Conservation (phyloP, 116 monocot species). For the Posidonia oceanica region DNA sequence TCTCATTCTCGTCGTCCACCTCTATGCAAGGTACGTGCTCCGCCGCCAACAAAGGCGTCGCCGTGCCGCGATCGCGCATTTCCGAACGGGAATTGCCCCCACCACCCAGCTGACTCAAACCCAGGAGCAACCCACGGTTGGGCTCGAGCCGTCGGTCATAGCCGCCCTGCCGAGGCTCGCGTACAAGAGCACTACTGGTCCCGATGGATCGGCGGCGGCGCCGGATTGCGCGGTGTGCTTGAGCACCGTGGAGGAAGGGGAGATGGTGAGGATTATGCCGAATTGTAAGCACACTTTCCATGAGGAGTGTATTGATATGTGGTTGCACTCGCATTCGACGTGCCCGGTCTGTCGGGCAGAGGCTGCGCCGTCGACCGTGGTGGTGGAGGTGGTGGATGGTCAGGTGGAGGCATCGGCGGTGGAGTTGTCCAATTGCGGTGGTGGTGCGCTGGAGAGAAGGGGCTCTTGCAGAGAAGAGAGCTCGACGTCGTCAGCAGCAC, state of each 20-base stretch:
- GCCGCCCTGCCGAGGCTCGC: constrained; percentile 19
- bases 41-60: not conserved
- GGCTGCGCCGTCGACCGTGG: not conserved
- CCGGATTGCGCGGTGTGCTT: constrained; percentile 12
- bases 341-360: constrained; percentile 9
- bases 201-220: not conserved
- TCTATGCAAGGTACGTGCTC: not conserved
- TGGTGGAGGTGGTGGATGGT: not conserved
- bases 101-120: not conserved
- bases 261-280: constrained; percentile 10
- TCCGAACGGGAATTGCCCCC: not conserved
- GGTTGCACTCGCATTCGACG: constrained; percentile 8
- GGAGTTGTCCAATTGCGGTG: not conserved
- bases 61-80: too few species aligned
- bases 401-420: not conserved
- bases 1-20: constrained; percentile 1
- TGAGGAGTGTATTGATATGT: constrained; percentile 10
- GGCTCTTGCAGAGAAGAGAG: not conserved
- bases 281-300: constrained; percentile 11
- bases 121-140: not conserved
- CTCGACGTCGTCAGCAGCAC: not conserved
- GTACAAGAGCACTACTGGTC: constrained; percentile 3
- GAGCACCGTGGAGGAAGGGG: constrained; percentile 11
- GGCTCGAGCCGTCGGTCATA: constrained; percentile 21
- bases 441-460: not conserved